Base-by-base conservation (phyloP, 2,329 filamentous ascomycete genomes). In the Incumbomyces delicatus region DNA sequence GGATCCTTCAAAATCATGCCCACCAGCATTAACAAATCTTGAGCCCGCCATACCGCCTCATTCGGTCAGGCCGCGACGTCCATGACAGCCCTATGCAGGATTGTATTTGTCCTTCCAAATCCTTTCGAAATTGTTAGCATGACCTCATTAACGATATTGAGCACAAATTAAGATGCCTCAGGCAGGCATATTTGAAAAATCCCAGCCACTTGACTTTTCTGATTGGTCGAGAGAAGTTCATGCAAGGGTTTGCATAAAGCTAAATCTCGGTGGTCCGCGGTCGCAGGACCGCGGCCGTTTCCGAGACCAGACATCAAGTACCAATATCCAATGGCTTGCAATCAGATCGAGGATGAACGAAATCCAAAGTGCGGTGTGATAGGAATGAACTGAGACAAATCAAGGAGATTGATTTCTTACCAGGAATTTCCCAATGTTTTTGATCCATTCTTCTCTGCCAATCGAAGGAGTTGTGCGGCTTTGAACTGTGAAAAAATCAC, bases 41-140 rank as follows among this genome's bases (percentile, higher is more conserved):
- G 22, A 5, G 5, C 22, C 8, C 4, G 3, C 13, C 16, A 16
- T 22, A n/a, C 20, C 11, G 12, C 14, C 14, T 6, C 4, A 14
- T 3, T 5, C 17, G 36, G 16, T 40, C 11, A 27, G 6, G 18
- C 3, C 18, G 38, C 11, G 20, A 12, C 33, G 4, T 35, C 4
- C n/a, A 14, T 12, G 33, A 12, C 13, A 18, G 17, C 34, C 18
- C 46, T 31, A 71, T 60, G 73, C 72, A 16, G 73, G 71, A 53
- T 73, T 76, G 69, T 96, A 95, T 69, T 96, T 96, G 53, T 94
- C 88, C 66, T 96, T 96, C 87, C 90, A 95, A 62, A 96, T 95
- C 89, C 87, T 94, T 62, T 57, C 31, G 13, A 14, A n/a, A 12
- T 16, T 8, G 35, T 45, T 30, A 45, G 43, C 41, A 45, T 32